phyloP scores from a whole-genome alignment of 2,329 filamentous ascomycete genomes.

The Gaeumannomyces sp. region DNA sequence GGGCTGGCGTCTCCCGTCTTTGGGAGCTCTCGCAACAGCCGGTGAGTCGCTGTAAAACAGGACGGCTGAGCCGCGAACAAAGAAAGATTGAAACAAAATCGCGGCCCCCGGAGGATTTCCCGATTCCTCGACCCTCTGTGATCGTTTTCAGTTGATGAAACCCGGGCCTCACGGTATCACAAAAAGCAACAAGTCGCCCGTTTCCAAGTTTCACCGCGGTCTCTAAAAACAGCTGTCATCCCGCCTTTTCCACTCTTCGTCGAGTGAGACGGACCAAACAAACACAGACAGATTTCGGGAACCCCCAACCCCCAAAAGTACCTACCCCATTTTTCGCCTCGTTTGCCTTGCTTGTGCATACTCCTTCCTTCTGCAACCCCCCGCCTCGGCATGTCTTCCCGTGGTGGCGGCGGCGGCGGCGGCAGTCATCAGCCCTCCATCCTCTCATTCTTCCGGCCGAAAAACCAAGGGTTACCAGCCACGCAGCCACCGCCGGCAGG shows the following conservation, averaged over 20 bases:
- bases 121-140: not conserved
- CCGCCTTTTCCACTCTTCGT: not conserved
- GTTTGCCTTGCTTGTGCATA: not conserved
- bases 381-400: not conserved
- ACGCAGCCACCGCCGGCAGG: conserved; percentile 31
- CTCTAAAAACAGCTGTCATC: not conserved
- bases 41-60: not conserved
- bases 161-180: not conserved
- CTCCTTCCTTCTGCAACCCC: not conserved
- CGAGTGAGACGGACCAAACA: not conserved
- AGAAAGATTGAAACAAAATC: not conserved
- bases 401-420: not conserved
- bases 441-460: conserved; percentile 54
- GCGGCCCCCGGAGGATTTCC: too few species aligned
- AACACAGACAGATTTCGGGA: not conserved
- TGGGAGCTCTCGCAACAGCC: not conserved
- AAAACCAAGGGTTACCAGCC: not conserved
- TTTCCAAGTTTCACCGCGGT: not conserved
- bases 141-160: not conserved
- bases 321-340: not conserved
- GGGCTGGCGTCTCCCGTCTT: not conserved
- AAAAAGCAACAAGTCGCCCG: not conserved
- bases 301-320: not conserved
- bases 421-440: conserved; percentile 42
- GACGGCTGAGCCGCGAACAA: not conserved